Percentiles rank a stretch among this genome's conserved stretches.
These are phyloP conservation scores for Termitomyces bulborhizus DNA, from an alignment of 768 basidiomycete genomes.

Conservation along the genomic window DNA sequence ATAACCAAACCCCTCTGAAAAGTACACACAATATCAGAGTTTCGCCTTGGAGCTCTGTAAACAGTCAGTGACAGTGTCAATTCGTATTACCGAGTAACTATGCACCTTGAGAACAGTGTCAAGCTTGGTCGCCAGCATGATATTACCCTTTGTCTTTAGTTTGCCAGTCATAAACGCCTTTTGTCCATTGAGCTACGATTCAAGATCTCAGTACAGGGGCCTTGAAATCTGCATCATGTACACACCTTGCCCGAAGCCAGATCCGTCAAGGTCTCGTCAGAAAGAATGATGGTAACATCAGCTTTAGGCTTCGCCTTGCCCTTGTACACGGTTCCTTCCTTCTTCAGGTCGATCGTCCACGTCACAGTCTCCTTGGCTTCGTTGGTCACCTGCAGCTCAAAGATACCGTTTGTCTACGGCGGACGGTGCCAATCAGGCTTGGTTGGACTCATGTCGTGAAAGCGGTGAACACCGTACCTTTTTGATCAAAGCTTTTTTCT, in stretches of 20 bases:
- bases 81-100: background rate
- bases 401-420: slow-evolving; percentile 78
- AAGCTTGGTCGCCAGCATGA: slow-evolving; percentile 93
- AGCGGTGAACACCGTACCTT: slow-evolving; percentile 39
- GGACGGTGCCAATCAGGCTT: background rate
- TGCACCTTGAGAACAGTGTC: slow-evolving; percentile 73
- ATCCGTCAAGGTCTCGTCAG: slow-evolving; percentile 68
- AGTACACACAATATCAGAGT: slow-evolving; percentile 23
- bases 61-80: background rate
- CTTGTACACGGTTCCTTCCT: slow-evolving; percentile 69
- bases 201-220: background rate
- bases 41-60: slow-evolving; percentile 33
- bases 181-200: slow-evolving; percentile 71
- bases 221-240: background rate
- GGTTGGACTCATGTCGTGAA: background rate
- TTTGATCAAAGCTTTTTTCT: slow-evolving; percentile 67
- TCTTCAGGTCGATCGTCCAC: slow-evolving; percentile 95
- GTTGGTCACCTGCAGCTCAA: slow-evolving; percentile 80
- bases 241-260: slow-evolving; percentile 68
- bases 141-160: slow-evolving; percentile 87
- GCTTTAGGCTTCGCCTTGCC: slow-evolving; percentile 68
- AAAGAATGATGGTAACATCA: slow-evolving; percentile 76
- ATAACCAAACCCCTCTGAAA: background rate
- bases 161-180: slow-evolving; percentile 96
- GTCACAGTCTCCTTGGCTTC: slow-evolving; percentile 59